These are phyloP conservation scores for Yamadazyma sp. DNA, from an alignment of 805 yeast species.

Conservation along the genomic window DNA sequence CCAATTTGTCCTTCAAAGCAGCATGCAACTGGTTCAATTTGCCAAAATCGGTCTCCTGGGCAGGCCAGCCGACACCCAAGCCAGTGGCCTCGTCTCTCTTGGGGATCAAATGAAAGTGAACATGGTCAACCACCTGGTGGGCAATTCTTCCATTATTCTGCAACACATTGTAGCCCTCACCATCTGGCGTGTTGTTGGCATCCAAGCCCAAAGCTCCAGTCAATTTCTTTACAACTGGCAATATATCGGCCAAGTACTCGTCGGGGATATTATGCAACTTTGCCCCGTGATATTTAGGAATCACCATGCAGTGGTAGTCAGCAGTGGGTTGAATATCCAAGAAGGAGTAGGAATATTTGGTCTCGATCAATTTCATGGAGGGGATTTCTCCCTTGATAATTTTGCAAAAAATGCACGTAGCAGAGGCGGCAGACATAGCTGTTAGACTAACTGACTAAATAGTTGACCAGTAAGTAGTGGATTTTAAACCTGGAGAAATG, in stretches of 20 bases:
- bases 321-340: constrained; percentile 92
- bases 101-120: constrained; percentile 95
- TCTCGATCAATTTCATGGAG: constrained; percentile 83
- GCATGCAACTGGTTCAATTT: constrained; percentile 68
- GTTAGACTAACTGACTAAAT: no score
- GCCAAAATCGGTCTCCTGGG: constrained; percentile 71
- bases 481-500: no score
- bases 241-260: constrained; percentile 78
- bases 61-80: constrained; percentile 93
- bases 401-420: constrained; percentile 84
- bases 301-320: constrained; percentile 82
- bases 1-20: constrained; percentile 39
- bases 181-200: constrained; percentile 56
- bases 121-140: constrained; percentile 94
- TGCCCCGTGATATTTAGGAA: constrained; percentile 93
- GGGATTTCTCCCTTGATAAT: constrained; percentile 96
- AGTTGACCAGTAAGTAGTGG: no score
- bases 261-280: constrained; percentile 91
- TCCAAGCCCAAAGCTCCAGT: constrained; percentile 70
- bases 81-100: constrained; percentile 75
- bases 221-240: constrained; percentile 86
- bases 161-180: constrained; percentile 79
- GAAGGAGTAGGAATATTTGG: constrained; percentile 78
- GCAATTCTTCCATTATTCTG: constrained; percentile 96
- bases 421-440: no score